phyloP scores from a whole-genome alignment of 139 green algal species.

The Closterium sp. region DNA sequence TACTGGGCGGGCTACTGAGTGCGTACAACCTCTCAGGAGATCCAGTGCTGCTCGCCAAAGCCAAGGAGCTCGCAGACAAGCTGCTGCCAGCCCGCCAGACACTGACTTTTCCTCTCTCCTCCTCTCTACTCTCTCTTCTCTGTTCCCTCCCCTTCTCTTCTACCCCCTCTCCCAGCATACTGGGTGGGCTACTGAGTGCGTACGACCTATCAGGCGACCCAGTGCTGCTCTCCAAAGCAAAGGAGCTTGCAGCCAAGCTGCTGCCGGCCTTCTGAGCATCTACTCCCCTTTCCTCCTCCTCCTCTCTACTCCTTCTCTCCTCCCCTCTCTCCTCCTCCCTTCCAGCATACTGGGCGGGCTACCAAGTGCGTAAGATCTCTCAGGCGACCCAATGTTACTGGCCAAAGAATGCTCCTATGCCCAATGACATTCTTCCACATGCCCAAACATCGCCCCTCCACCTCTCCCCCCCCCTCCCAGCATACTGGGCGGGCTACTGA shows the following conservation, averaged over 20 bases:
- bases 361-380: constrained; percentile 66
- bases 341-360: constrained; percentile 62
- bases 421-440: no score
- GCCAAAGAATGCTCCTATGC: no score
- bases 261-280: constrained; percentile 34
- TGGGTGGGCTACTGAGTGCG: constrained; percentile 66
- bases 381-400: constrained; percentile 53
- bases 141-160: neutral
- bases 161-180: constrained; percentile 2
- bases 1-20: constrained; percentile 65
- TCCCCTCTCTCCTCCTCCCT: no score
- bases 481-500: constrained; percentile 68
- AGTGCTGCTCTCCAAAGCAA: constrained; percentile 49
- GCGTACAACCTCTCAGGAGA: constrained; percentile 69
- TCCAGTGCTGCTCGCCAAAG: constrained; percentile 48
- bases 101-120: no score
- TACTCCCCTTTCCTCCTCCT: neutral
- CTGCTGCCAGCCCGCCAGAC: constrained; percentile 61
- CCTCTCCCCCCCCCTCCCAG: no score
- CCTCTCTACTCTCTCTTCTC: no score
- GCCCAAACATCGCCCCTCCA: no score
- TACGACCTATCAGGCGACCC: constrained; percentile 67
- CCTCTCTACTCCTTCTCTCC: no score
- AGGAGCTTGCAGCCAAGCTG: constrained; percentile 60
- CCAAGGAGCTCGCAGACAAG: constrained; percentile 54